These are phyloP conservation scores for Tremella fuciformis DNA, from an alignment of 768 basidiomycete genomes.

Conservation along the genomic window DNA sequence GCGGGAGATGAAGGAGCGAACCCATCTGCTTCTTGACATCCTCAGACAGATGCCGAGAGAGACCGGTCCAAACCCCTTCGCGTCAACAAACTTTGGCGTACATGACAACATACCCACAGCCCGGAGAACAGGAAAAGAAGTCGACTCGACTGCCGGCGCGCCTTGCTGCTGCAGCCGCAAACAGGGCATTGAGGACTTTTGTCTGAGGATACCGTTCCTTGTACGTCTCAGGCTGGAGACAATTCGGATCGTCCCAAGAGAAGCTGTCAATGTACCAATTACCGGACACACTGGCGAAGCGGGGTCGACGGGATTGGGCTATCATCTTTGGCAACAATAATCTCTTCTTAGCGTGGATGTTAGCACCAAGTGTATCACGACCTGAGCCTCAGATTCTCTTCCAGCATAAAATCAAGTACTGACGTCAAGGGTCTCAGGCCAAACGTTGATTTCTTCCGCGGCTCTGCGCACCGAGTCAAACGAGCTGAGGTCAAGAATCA, in stretches of 20 bases:
- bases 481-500: constrained; percentile 14
- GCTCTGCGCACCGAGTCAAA: constrained; percentile 12
- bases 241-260: constrained; percentile 15
- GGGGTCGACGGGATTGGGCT: constrained; percentile 1
- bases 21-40: constrained; percentile 12
- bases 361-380: neutral
- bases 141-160: constrained; percentile 11
- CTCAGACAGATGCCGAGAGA: constrained; percentile 9
- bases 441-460: constrained; percentile 10
- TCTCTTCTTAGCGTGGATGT: no score
- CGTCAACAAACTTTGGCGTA: neutral
- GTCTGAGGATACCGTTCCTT: constrained; percentile 6
- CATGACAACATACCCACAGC: constrained; percentile 7
- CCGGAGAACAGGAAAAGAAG: constrained; percentile 9
- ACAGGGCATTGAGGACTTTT: constrained; percentile 14
- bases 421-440: constrained; percentile 16
- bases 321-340: constrained; percentile 10
- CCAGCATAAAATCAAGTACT: constrained; percentile 16
- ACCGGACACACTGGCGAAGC: constrained; percentile 12
- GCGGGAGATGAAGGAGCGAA: no score
- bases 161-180: constrained; percentile 11
- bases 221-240: constrained; percentile 7
- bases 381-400: constrained; percentile 6
- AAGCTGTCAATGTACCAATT: constrained; percentile 4
- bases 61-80: constrained; percentile 10